Evolutionary conservation across 1,284 basidiomycete genomes (phyloP), one percentile per base, ranked within the genome.

Genomic region (Ceratobasidium sp.): DNA sequence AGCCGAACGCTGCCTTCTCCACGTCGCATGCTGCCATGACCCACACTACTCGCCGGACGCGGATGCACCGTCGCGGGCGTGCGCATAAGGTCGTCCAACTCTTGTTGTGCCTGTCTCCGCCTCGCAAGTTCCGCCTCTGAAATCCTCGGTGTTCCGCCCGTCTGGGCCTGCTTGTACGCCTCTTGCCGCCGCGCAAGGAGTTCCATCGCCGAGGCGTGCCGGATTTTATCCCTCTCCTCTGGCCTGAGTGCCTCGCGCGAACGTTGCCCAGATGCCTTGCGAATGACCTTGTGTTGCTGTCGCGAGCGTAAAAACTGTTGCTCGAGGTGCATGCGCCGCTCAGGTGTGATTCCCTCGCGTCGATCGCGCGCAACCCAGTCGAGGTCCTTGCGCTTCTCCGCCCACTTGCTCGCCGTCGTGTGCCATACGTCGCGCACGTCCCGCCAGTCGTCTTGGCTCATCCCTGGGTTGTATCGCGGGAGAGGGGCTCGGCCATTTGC

Each of bases 381-480:
- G 13, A 40, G 15, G 25, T 73, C 70, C 32, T 73, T 73, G 29
- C 57, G 70, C 29, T 73, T 73, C 54, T 73, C 57, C 1, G 70
- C 70, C 70, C 70, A 73, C 34, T 73, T 73, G 57, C 57, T 62
- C 57, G 57, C 70, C 15, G 70, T 73, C 70, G 70, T 73, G 32
- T 73, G 70, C 70, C 70, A 73, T 46, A 73, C 70, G 29, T 73
- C 70, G 40, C 70, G 70, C 15, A 73, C 57, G 29, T 73, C 70
- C 19, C 70, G 22, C 70, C 70, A 73, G n/a, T 64, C 70, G 59
- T 73, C 70, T 37, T 17, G n/a, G 32, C 70, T 73, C 70, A 73
- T 73, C 32, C 57, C 70, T 13, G 70, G 57, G 46, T 52, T 22
- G n/a, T 62, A 52, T 25, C 70, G 43, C 17, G 70, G 70, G 11